Evolutionary conservation across 164 flowering plant species (phyloP).

Genomic region (Stephania japonica): DNA sequence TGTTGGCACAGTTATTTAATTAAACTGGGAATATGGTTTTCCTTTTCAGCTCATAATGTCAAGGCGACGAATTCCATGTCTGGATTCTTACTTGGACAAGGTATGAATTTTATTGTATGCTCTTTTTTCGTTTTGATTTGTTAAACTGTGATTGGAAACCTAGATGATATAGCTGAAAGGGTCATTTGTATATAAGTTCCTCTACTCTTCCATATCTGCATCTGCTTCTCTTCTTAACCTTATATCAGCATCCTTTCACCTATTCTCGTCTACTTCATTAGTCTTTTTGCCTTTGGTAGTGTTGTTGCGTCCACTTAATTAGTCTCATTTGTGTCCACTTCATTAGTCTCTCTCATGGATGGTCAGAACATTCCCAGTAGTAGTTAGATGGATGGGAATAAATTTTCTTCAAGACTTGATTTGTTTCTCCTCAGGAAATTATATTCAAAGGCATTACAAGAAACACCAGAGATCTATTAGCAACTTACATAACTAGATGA

Average conservation of each 20-base stretch:
- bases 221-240: neutral
- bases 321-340: neutral
- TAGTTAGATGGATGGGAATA: neutral
- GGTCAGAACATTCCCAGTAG: neutral
- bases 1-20: neutral
- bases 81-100: constrained; percentile 97
- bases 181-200: neutral
- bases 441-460: neutral
- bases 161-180: neutral
- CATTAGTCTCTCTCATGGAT: neutral
- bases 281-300: neutral
- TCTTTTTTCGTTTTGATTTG: no score
- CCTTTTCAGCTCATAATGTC: constrained; percentile 83
- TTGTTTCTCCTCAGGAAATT: neutral
- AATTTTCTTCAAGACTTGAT: neutral
- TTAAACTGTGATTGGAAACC: neutral
- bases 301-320: no score
- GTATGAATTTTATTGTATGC: constrained; percentile 25
- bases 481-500: neutral
- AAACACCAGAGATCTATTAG: neutral
- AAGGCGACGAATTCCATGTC: constrained; percentile 88
- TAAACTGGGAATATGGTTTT: constrained; percentile 6
- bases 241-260: neutral
- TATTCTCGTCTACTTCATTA: neutral
- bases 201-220: neutral